Evolutionary conservation across 2,329 filamentous ascomycete species (phyloP), one percentile per base, ranked within the genome.

Genomic region (Exophiala phaeomuriformis): DNA sequence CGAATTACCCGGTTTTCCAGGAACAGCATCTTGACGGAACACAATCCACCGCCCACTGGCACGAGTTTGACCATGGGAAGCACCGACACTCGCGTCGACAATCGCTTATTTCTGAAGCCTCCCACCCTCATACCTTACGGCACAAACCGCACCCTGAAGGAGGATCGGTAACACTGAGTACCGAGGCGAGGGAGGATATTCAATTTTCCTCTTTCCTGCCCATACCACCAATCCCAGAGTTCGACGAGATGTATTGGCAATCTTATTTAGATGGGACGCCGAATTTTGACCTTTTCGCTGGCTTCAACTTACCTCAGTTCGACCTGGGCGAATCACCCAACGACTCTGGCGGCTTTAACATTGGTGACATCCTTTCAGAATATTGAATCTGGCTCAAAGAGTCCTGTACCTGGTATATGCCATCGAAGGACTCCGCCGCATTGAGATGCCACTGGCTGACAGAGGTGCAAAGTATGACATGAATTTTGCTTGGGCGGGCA

Each of bases 221-320:
- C 28, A 49, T 12, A 28, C 40, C 47, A 3, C 47, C 47, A 4
- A 19, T 32, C 47, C 28, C 39, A 32, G 36, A 49, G 3, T 12
- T 37, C n/a, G 47, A 49, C 32, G 47, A 49, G 47, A 42, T 42
- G 12, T 31, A 42, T 5, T 49, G 47, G 47, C 36, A 49, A 19
- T 49, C 47, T 28, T 49, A 27, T 8, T 1, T 49, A 29, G 47
- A 49, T 1, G 36, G 47, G 7, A 28, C 47, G 8, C 32, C 47
- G 29, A 49, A 5, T 28, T 49, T 42, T 42, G 47, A 42, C 29
- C 27, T 49, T 49, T 31, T 33, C 30, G 36, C 39, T 2, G 46
- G 46, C 28, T 33, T 36, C 27, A 42, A 37, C 36, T 33, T 49
- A 10, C 27, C 47, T 28, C 39, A 41, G 5, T 49, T 41, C 30